A percentile compares a stretch with the other conserved stretches of the same genome.
Evolutionary conservation across 2,329 filamentous ascomycete genomes (phyloP).

Genomic region (Neophaeococcomyces mojaviensis): DNA sequence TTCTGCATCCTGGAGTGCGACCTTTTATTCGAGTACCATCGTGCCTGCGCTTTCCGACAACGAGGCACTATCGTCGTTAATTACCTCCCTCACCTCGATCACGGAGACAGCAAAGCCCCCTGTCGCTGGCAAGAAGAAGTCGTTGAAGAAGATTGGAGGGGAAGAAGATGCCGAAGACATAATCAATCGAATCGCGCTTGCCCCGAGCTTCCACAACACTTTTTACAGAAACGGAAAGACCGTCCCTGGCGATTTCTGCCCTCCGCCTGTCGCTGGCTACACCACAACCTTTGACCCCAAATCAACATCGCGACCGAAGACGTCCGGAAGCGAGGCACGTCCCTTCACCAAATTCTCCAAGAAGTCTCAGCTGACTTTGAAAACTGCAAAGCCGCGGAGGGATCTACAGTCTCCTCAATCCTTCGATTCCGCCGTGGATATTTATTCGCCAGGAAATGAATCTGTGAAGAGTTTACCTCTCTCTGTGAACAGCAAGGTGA

Average conservation of each 20-base stretch:
- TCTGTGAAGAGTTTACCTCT: slow-evolving; percentile 3
- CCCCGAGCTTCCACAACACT: background rate
- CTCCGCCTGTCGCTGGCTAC: slow-evolving; percentile 7
- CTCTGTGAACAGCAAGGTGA: slow-evolving; percentile 6
- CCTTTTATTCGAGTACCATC: slow-evolving; percentile 4
- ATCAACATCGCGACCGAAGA: background rate
- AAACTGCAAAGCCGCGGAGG: background rate
- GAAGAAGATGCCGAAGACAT: background rate
- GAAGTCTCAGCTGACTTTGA: background rate
- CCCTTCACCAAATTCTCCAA: background rate
- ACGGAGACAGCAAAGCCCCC: slow-evolving; percentile 47
- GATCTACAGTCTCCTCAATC: background rate
- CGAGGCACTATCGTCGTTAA: slow-evolving; percentile 50
- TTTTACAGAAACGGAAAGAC: background rate
- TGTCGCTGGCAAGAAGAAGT: slow-evolving; percentile 28
- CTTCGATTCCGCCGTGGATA: background rate
- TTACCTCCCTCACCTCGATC: slow-evolving; percentile 54
- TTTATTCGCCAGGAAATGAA: slow-evolving; percentile 2
- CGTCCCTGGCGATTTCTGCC: background rate
- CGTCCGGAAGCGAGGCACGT: background rate
- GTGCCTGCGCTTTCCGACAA: slow-evolving; percentile 1
- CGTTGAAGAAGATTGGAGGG: slow-evolving; percentile 40
- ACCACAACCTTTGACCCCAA: slow-evolving; percentile 4
- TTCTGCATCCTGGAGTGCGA: slow-evolving; percentile 1
- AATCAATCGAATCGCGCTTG: background rate